These are phyloP conservation scores for Trifolium pratense DNA, from an alignment of 306 rosid genomes.

Conservation along the genomic window DNA sequence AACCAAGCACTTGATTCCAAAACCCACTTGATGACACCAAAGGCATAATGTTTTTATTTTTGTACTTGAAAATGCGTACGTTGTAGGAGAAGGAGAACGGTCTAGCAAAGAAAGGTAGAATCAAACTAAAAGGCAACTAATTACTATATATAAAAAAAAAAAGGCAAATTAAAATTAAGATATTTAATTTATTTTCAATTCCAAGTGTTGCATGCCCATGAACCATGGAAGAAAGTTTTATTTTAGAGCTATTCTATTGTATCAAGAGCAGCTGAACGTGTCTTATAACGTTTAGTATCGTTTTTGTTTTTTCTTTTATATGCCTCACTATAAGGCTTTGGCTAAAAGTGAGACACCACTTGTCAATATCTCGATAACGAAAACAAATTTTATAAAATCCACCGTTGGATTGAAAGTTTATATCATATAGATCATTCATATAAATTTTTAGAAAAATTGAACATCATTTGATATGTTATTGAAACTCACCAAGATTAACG, in stretches of 20 bases:
- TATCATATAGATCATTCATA: too few species aligned
- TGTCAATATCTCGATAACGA: too few species aligned
- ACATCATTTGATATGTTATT: too few species aligned
- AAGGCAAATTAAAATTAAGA: slow-evolving; percentile 44
- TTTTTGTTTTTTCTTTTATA: too few species aligned
- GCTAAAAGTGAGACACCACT: too few species aligned
- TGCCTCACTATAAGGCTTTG: too few species aligned
- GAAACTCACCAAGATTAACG: too few species aligned
- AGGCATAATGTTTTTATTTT: slow-evolving; percentile 5
- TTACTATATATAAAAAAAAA: slow-evolving; percentile 30
- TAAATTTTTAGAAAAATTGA: too few species aligned
- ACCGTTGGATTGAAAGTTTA: too few species aligned
- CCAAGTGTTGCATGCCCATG: slow-evolving; percentile 14
- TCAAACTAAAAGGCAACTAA: slow-evolving; percentile 48
- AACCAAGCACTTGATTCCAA: slow-evolving; percentile 62
- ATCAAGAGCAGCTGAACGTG: neutral
- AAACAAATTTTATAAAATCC: too few species aligned
- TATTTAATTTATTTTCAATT: slow-evolving; percentile 20
- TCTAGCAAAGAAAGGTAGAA: slow-evolving; percentile 66
- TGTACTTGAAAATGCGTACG: slow-evolving; percentile 23
- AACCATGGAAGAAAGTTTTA: slow-evolving; percentile 1
- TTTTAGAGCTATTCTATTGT: neutral
- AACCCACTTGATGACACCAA: slow-evolving; percentile 45
- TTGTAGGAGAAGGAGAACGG: slow-evolving; percentile 43
- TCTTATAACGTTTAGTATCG: neutral